Percentiles rank a stretch among this genome's conserved stretches.
Evolutionary conservation across 352 stramenopile genomes (phyloP).

Genomic region (Globisporangium polare): DNA sequence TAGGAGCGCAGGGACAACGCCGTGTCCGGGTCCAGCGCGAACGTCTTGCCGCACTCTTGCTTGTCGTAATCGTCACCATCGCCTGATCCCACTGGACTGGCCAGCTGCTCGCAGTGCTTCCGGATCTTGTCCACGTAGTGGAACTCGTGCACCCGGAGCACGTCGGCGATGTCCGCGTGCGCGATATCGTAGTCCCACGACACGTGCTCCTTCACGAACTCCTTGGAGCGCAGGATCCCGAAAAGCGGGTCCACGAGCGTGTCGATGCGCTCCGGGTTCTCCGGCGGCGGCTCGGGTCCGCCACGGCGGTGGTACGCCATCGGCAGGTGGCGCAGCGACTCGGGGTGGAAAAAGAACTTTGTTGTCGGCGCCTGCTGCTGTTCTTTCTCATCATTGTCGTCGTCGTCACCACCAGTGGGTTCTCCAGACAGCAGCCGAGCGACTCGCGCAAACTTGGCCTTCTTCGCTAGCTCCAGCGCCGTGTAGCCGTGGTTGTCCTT

Average conservation of each 20-base stretch:
- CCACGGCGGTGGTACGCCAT: conserved; percentile 60
- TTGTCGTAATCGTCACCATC: conserved; percentile 23
- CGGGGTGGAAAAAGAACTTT: conserved; percentile 72
- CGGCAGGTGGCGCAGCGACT: conserved; percentile 77
- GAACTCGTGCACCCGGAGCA: conserved; percentile 90
- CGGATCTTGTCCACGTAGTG: conserved; percentile 81
- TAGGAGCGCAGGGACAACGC: conserved; percentile 75
- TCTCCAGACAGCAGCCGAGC: conserved; percentile 21
- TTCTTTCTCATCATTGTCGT: conserved; percentile 2
- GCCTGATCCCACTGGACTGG: conserved; percentile 1
- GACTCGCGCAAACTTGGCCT: conserved; percentile 32
- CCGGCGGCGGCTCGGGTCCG: conserved; percentile 73
- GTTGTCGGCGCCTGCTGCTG: conserved; percentile 18
- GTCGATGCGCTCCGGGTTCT: conserved; percentile 87
- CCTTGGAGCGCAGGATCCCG: conserved; percentile 62
- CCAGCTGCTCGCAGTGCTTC: conserved; percentile 36
- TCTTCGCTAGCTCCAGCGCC: conserved; percentile 40
- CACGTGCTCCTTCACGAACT: conserved; percentile 62
- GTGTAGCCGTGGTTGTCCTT: conserved; percentile 50
- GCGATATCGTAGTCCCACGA: conserved; percentile 65
- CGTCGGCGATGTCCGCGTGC: conserved; percentile 76
- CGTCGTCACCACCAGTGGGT: conserved; percentile 1
- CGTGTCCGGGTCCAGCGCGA: conserved; percentile 72
- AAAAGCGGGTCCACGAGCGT: conserved; percentile 75
- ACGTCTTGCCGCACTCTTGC: conserved; percentile 36